Percentiles rank a stretch among this genome's conserved stretches.
phyloP scores from a whole-genome alignment of 2,329 filamentous ascomycete species.

The Alternaria sp. region DNA sequence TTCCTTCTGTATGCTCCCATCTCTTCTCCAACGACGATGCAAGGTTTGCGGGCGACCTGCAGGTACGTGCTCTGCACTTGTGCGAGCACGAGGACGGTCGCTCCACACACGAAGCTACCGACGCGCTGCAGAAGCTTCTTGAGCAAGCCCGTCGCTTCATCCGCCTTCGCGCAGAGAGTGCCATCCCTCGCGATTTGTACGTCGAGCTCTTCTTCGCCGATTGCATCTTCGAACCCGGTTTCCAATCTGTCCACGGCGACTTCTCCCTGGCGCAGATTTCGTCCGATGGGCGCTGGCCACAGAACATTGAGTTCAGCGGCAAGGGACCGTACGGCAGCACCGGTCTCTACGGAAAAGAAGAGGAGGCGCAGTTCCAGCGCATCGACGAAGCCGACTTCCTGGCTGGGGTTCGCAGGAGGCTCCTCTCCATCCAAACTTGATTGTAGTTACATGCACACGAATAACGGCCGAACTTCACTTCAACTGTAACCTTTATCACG shows the following conservation, averaged over 20 bases:
- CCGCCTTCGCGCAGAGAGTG: conserved; percentile 48
- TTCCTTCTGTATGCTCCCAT: conserved; percentile 59
- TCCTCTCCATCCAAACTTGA: conserved; percentile 51
- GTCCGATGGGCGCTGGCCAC: conserved; percentile 55
- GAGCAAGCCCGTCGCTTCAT: conserved; percentile 55
- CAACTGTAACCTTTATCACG: conserved; percentile 32
- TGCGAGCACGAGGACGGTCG: conserved; percentile 54
- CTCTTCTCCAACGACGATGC: conserved; percentile 58
- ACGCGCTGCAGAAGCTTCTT: conserved; percentile 53
- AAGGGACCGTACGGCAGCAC: conserved; percentile 61
- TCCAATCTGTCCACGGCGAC: conserved; percentile 58
- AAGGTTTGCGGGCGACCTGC: conserved; percentile 58
- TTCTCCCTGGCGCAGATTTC: conserved; percentile 56
- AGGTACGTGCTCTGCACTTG: conserved; percentile 60
- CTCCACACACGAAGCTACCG: conserved; percentile 47
- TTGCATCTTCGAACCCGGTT: conserved; percentile 61
- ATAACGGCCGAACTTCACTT: conserved; percentile 28
- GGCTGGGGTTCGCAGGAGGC: conserved; percentile 46
- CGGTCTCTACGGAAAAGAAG: conserved; percentile 60
- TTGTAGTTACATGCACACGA: conserved; percentile 29
- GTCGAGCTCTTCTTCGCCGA: conserved; percentile 62
- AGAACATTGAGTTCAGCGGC: conserved; percentile 47
- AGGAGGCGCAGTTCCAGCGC: conserved; percentile 54
- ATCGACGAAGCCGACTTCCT: conserved; percentile 53
- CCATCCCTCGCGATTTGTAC: conserved; percentile 52